Evolutionary conservation across 73 alveolate genomes (phyloP), one percentile per base, ranked within the genome.

Genomic region (Stentor roeselii): DNA sequence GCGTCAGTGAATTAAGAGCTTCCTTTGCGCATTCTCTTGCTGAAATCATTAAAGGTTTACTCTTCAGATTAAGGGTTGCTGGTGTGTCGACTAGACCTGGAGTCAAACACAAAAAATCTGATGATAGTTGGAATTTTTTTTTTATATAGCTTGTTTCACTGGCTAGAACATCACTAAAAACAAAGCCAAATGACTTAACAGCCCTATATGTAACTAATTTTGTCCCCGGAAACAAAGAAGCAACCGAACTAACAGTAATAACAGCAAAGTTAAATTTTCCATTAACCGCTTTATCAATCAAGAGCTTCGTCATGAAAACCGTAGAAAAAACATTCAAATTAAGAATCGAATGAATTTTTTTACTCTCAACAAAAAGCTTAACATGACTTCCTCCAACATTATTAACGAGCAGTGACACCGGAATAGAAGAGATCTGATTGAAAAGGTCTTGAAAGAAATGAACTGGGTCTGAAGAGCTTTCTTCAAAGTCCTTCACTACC

Each of bases 371-470:
- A 0, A 58, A 58, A 31, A 0, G 15, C 15, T 21, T 21, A 21
- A 58, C 74, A 1, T 58, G 15, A 58, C 35, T n/a, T 58, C 74
- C 74, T 3, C 92, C 92, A 27, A 82, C 87, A 42, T 86, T 86
- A 60, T 86, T 86, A 2, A 82, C 86, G 3, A 86, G 83, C 15
- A 86, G 40, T 35, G 86, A 35, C 36, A 82, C 67, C 15, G 76
- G 76, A 15, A 67, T 11, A 30, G 75, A 31, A 2, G n/a, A 86
- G 39, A 61, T 36, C 1, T 32, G 35, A 4, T 31, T 37, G 21
- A 32, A 30, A 14, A 84, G 82, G 27, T 83, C 78, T 15, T 59
- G 84, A 4, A 87, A 58, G 2, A 58, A 58, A 58, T 0, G 15
- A n/a, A 21, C 35, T 58, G 74, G 74, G 27, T 58, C 74, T 58